Base-by-base conservation (phyloP, 2,329 filamentous ascomycete species). In the Aspergillus novofumigatus region DNA sequence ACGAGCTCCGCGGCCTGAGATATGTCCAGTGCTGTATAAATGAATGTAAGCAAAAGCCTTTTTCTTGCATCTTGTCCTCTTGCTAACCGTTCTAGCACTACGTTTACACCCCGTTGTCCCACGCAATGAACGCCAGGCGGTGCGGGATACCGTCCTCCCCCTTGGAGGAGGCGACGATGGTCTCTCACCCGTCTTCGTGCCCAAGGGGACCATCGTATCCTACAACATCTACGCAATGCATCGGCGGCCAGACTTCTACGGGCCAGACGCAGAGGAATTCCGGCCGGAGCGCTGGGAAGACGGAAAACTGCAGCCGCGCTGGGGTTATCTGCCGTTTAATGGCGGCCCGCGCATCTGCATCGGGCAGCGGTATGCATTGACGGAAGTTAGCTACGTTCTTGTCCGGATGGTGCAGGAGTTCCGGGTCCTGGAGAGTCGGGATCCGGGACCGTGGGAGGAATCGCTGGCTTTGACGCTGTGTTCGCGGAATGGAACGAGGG, bases 321-420 rank as follows among this genome's bases (percentile, higher is more conserved):
- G 77, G 75, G 71, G 73, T 14, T 72, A 65, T 56, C 62, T 67
- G 23, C 69, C 65, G n/a, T 74, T 69, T 56, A 66, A 69, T 38
- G 67, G 63, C 17, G 68, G 67, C 0, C 68, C 68, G 2, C 62
- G 68, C 1, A 65, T 65, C 29, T 71, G 68, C 32, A 60, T 69
- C 4, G 68, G 66, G 3, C 65, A 67, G 42, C 52, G 42, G 8
- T 58, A 53, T 52, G 56, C 55, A 5, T 44, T 58, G 45, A 58
- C 52, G 1, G 56, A 55, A n/a, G 58, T 45, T 1, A 28, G 38
- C 5, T 60, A 58, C 26, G 47, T 54, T 21, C 32, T 50, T 29
- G 49, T 58, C 3, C 47, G 58, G 4, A 35, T 60, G 50, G 50
- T n/a, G 5, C 56, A 60, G 51, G 25, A 54, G 51, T 58, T 53